Conservation (phyloP, 73 alveolate genomes). For the Paramecium octaurelia region DNA sequence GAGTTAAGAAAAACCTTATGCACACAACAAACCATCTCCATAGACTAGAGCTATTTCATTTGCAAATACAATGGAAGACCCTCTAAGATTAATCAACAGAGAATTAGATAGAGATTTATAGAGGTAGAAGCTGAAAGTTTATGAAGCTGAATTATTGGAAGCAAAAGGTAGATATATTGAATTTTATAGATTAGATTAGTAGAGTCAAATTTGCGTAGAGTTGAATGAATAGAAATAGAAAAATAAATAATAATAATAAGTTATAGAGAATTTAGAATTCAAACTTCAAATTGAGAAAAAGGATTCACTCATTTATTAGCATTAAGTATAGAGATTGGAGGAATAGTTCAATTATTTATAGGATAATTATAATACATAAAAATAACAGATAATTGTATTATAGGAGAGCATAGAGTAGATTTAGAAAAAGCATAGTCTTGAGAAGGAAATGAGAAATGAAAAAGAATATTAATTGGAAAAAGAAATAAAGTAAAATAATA, state of each 20-base stretch:
- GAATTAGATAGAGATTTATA: not conserved
- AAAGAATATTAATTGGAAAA: not conserved
- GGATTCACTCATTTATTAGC: not conserved
- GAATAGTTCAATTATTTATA: conserved; percentile 10
- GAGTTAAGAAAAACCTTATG: not conserved
- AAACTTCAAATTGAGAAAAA: conserved; percentile 4
- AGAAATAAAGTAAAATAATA: not conserved
- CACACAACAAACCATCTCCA: not conserved
- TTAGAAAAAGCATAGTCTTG: not conserved
- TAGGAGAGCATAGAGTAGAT: not conserved
- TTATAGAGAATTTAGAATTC: conserved; percentile 14
- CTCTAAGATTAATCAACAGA: not conserved
- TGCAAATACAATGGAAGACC: not conserved
- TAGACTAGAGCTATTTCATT: not conserved
- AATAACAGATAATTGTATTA: not conserved
- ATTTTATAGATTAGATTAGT: not conserved
- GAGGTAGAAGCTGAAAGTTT: not conserved
- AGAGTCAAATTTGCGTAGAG: not conserved
- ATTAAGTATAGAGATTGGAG: conserved; percentile 22
- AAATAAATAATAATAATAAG: not conserved
- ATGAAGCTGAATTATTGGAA: not conserved
- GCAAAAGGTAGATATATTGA: not conserved
- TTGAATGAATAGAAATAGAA: not conserved
- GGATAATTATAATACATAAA: not conserved
- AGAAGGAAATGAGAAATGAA: not conserved